Conservation (phyloP, 345 rosid genomes). For the Linum usitatissimum region DNA sequence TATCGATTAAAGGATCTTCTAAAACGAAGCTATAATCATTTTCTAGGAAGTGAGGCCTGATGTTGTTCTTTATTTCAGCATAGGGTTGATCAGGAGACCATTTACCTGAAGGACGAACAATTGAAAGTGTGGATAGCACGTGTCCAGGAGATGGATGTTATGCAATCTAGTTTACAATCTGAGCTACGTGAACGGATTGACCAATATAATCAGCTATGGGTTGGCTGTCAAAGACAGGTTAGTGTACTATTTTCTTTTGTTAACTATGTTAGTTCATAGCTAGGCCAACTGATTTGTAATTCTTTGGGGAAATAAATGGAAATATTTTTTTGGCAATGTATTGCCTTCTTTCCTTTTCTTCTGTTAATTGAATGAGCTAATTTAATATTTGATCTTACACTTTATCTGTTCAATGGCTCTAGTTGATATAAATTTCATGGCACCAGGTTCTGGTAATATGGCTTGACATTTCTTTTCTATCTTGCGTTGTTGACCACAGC, state of each 20-base stretch:
- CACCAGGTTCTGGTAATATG: neutral
- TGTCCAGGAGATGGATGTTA: slow-evolving; percentile 77
- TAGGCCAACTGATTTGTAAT: neutral
- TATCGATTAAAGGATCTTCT: neutral
- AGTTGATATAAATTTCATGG: neutral
- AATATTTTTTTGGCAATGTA: neutral
- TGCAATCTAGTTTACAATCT: slow-evolving; percentile 69
- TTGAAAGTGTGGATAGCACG: slow-evolving; percentile 74
- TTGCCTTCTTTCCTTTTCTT: neutral
- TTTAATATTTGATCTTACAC: neutral
- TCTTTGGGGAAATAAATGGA: neutral
- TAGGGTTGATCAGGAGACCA: slow-evolving; percentile 82
- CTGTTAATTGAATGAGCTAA: neutral
- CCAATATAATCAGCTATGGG: slow-evolving; percentile 87
- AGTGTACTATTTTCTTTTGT: slow-evolving; percentile 10
- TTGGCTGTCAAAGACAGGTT: slow-evolving; percentile 95
- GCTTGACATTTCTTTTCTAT: no score
- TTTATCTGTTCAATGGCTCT: neutral
- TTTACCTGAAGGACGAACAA: slow-evolving; percentile 79
- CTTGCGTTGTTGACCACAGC: slow-evolving; percentile 34
- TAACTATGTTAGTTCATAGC: slow-evolving; percentile 5
- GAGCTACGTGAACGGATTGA: slow-evolving; percentile 80
- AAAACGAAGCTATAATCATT: neutral
- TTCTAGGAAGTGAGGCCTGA: slow-evolving; percentile 7
- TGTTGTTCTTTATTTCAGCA: slow-evolving; percentile 40